A percentile compares a stretch with the other conserved stretches of the same genome.
Evolutionary conservation across 768 basidiomycete species (phyloP).

Genomic region (Mycena rosella): DNA sequence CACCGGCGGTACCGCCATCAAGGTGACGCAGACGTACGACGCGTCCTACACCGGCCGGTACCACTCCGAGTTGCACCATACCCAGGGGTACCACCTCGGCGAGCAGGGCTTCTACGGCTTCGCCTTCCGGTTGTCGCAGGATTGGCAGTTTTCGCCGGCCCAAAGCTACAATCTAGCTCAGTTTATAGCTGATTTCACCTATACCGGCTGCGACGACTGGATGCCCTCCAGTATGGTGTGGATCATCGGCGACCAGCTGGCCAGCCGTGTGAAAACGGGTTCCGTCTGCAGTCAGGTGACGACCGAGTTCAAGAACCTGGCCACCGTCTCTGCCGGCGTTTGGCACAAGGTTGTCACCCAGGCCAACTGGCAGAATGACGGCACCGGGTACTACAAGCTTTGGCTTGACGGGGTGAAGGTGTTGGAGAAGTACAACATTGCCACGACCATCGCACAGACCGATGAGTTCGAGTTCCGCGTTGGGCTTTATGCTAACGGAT

Average conservation of each 20-base stretch:
- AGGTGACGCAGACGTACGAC: constrained; percentile 17
- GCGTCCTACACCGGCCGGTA: constrained; percentile 12
- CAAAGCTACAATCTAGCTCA: constrained; percentile 13
- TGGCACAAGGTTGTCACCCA: constrained; percentile 14
- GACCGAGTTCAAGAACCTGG: constrained; percentile 17
- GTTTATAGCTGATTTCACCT: constrained; percentile 14
- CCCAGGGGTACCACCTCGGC: too few species aligned
- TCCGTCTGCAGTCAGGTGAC: constrained; percentile 13
- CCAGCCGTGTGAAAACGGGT: constrained; percentile 6
- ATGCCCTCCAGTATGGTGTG: too few species aligned
- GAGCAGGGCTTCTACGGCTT: too few species aligned
- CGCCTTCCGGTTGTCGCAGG: constrained; percentile 11
- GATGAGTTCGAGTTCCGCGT: constrained; percentile 17
- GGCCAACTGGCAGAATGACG: constrained; percentile 19
- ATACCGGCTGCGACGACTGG: constrained; percentile 15
- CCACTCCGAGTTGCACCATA: too few species aligned
- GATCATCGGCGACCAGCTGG: too few species aligned
- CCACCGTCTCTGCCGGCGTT: constrained; percentile 12
- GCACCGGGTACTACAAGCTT: too few species aligned
- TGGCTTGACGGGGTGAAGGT: constrained; percentile 18
- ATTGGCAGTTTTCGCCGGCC: constrained; percentile 15
- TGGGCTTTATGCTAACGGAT: too few species aligned
- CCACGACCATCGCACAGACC: constrained; percentile 3
- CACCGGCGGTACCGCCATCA: constrained; percentile 16
- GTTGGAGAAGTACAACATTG: constrained; percentile 16